Base-by-base conservation (phyloP, 768 basidiomycete genomes). In the Kwoniella pini region DNA sequence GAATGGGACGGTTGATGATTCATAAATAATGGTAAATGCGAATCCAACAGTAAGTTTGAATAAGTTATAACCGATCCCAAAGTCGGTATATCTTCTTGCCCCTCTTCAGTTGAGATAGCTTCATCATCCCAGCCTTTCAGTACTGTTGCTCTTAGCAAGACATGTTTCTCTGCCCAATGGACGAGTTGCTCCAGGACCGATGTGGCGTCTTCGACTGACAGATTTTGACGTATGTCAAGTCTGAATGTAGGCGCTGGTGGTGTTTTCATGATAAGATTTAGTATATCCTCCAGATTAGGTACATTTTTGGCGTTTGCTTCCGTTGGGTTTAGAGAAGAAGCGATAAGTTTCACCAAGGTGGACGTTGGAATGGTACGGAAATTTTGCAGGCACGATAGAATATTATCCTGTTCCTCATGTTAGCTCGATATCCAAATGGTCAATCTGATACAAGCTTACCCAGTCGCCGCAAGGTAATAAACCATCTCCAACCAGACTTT, bases 1-100 rank as follows among this genome's bases (percentile, higher is more conserved):
- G 57, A 19, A 27, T 71, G 67, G 5, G 77, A 67, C 7, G 74
- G 69, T 22, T 51, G 31, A 42, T 74, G 58, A 11, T 72, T 57
- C 5, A 76, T 55, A 56, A 76, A 64, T n/a, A 58, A 48, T 6
- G 72, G 75, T 11, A 76, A 65, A 59, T 71, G 73, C 15, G 78
- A 62, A 60, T 75, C 74, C 17, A 77, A 67, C 13, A 75, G 48
- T 11, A 74, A 57, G 17, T 65, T 65, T 10, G 69, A 60, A 57
- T 74, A 75, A 12, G 60, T 51, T 39, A 75, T 64, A 22, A 36
- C 27, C 19, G 62, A 66, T 30, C 45, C 43, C 31, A 60, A 52
- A 12, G 59, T 49, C 24, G 60, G 59, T 9, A 45, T n/a, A 22
- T 22, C 39, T 21, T 30, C 39, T n/a, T 38, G n/a, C 15, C 15